These are phyloP conservation scores for Colletotrichum eleusines DNA, from an alignment of 2,329 filamentous ascomycete genomes.

Conservation along the genomic window DNA sequence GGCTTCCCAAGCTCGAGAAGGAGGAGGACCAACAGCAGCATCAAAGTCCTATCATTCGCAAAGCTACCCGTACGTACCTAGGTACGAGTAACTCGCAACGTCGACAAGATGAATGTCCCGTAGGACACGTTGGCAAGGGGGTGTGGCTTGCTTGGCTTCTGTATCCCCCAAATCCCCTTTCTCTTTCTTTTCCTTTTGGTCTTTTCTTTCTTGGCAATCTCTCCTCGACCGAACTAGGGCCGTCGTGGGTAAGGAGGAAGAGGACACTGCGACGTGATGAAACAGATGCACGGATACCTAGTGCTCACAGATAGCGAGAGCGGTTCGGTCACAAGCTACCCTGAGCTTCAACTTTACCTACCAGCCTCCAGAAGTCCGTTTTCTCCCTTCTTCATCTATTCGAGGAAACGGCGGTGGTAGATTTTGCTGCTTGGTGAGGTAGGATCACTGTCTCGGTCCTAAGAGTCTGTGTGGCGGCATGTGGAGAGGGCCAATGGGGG, in stretches of 20 bases:
- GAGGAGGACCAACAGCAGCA: not conserved
- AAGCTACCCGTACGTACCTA: no score
- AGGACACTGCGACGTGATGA: constrained; percentile 27
- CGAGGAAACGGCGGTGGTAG: constrained; percentile 20
- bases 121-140: constrained; percentile 11
- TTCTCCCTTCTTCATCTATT: constrained; percentile 4
- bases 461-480: constrained; percentile 36
- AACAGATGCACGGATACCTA: constrained; percentile 38
- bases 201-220: not conserved
- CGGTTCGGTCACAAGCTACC: constrained; percentile 9
- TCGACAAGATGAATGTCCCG: not conserved
- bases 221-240: constrained; percentile 9
- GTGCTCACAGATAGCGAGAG: constrained; percentile 4
- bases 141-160: not conserved
- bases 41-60: not conserved
- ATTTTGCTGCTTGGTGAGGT: constrained; percentile 2
- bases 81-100: not conserved
- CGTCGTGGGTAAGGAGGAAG: constrained; percentile 26
- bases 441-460: constrained; percentile 18
- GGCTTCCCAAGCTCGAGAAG: constrained; percentile 1
- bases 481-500: constrained; percentile 18
- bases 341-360: not conserved
- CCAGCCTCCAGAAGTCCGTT: constrained; percentile 6
- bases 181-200: not conserved
- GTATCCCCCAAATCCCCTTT: not conserved